Conservation (phyloP, 2,329 filamentous ascomycete species). For the Pseudopithomyces maydicus region DNA sequence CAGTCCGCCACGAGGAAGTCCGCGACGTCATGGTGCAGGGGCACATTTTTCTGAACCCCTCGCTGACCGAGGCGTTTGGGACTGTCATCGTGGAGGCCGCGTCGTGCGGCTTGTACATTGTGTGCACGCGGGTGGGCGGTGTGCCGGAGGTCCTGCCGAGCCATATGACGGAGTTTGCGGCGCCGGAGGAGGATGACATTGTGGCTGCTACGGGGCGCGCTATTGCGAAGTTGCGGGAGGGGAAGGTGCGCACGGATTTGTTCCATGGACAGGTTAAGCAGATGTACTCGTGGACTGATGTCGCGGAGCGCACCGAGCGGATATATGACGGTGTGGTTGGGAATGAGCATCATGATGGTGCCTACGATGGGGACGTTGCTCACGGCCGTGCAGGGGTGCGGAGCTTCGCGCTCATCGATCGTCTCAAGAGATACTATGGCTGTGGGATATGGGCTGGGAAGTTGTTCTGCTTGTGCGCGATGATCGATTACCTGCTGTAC, state of each 20-base stretch:
- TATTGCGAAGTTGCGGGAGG: constrained; percentile 82
- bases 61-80: constrained; percentile 93
- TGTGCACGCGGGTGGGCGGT: constrained; percentile 93
- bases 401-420: constrained; percentile 91
- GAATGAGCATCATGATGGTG: constrained; percentile 81
- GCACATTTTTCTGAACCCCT: constrained; percentile 95
- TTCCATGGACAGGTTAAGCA: constrained; percentile 97
- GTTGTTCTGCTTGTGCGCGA: constrained; percentile 90
- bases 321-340: constrained; percentile 95
- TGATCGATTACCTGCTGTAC: constrained; percentile 92
- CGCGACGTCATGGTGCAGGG: constrained; percentile 96
- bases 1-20: constrained; percentile 93
- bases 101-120: constrained; percentile 92
- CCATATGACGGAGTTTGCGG: constrained; percentile 97
- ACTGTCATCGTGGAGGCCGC: constrained; percentile 98
- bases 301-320: constrained; percentile 88
- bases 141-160: constrained; percentile 94
- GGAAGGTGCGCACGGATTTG: constrained; percentile 85
- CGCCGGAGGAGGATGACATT: constrained; percentile 94
- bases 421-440: constrained; percentile 94
- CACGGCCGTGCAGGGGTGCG: constrained; percentile 72
- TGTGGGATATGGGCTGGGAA: constrained; percentile 99
- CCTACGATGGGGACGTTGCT: constrained; percentile 80
- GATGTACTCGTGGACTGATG: constrained; percentile 99
- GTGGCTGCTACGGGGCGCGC: constrained; percentile 88